These are phyloP conservation scores for Hymenoscyphus occultus DNA, from an alignment of 2,329 filamentous ascomycete species.

Conservation along the genomic window DNA sequence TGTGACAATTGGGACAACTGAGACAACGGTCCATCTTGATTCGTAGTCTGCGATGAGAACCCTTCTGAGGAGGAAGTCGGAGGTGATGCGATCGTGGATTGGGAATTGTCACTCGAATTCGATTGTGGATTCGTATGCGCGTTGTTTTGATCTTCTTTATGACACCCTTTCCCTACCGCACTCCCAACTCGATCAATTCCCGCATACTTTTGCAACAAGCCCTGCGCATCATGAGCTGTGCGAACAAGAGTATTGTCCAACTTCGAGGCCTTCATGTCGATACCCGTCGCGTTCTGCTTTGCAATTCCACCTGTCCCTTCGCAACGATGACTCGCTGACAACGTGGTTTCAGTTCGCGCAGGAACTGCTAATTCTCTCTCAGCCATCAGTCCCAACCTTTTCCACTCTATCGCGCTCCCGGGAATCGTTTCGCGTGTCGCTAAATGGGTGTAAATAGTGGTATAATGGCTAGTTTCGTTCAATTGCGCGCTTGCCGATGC, in stretches of 20 bases:
- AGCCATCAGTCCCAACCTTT: slow-evolving; percentile 25
- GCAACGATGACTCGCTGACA: slow-evolving; percentile 24
- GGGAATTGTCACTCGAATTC: slow-evolving; percentile 43
- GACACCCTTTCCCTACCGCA: slow-evolving; percentile 4
- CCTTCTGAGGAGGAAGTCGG: slow-evolving; percentile 37
- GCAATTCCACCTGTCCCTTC: slow-evolving; percentile 16
- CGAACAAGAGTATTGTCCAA: slow-evolving; percentile 26
- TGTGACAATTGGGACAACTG: slow-evolving; percentile 58
- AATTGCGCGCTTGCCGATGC: slow-evolving; percentile 14
- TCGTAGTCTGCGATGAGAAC: slow-evolving; percentile 40
- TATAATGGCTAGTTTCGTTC: slow-evolving; percentile 7
- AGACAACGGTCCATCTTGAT: slow-evolving; percentile 49
- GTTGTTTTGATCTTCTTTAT: slow-evolving; percentile 13
- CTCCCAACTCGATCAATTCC: slow-evolving; percentile 16
- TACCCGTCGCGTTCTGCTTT: slow-evolving; percentile 29
- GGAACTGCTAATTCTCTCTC: slow-evolving; percentile 32
- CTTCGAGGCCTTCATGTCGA: slow-evolving; percentile 24
- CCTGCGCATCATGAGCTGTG: slow-evolving; percentile 18
- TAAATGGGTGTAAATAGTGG: slow-evolving; percentile 6
- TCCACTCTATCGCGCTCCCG: background rate
- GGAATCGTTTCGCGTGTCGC: background rate
- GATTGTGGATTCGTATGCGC: slow-evolving; percentile 19
- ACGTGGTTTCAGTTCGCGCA: slow-evolving; percentile 27
- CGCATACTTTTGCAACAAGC: slow-evolving; percentile 12
- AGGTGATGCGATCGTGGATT: slow-evolving; percentile 44